Base-by-base conservation (phyloP, 106 monocot genomes). In the Ottelia alismoides region DNA sequence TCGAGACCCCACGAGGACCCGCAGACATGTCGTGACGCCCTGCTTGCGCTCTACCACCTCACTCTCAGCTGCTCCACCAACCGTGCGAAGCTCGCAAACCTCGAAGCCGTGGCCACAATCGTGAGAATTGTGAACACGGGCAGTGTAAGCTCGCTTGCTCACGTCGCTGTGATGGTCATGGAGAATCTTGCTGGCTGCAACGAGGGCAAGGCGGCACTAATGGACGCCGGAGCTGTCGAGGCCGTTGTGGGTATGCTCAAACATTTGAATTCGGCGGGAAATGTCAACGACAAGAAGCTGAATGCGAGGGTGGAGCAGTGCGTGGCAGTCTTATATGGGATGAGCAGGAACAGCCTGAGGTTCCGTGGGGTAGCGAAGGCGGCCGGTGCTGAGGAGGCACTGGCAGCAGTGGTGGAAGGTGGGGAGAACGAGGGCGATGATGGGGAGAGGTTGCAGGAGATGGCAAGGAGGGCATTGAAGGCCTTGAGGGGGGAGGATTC, bases 21-120 rank as follows among this genome's bases (percentile, higher is more conserved):
- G n/a, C 60, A 62, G 3, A 79, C 79, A 2, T 61, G 86, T 1
- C 55, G 65, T 0, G 87, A 92, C 47, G 79, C 92, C 9, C 83
- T 71, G 30, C 77, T 80, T 76, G 83, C 92, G 20, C 69, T 92
- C 11, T 71, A 75, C 62, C 70, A 92, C 53, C 63, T 92, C 17
- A 28, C 23, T 25, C 61, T 80, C 17, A 44, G 69, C 21, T 65
- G 66, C 12, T 53, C 49, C 18, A 70, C 58, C 35, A 92, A 87
- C 68, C 29, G 51, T 7, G 43, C 70, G 12, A 92, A 75, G 79
- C 44, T 87, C 11, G 76, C 69, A 11, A 64, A 62, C 17, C 49
- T 63, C 1, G 80, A 72, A 3, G 77, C 76, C 0, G 74, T 70
- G 58, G 51, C 35, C 50, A 28, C 62, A 3, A 28, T 91, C 22